phyloP scores from a whole-genome alignment of 257 asterid genomes.

The Plantago major region DNA sequence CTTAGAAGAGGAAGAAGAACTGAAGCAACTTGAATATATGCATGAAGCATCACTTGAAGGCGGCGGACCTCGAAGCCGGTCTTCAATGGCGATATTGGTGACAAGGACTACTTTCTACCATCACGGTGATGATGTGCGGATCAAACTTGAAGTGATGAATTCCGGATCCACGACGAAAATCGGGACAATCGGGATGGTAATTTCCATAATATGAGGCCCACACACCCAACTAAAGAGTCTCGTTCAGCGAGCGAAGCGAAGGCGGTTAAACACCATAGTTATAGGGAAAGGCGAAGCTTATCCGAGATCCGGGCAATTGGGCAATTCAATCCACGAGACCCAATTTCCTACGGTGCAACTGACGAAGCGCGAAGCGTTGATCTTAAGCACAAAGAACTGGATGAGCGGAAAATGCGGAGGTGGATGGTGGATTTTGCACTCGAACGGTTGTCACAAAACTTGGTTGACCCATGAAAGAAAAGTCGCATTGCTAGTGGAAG shows the following conservation, averaged over 20 bases:
- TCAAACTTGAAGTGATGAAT: constrained; percentile 13
- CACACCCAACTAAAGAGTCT: constrained; percentile 15
- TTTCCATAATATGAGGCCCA: constrained; percentile 2
- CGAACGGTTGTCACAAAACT: constrained; percentile 66
- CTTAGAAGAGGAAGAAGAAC: not conserved
- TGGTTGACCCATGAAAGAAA: constrained; percentile 67
- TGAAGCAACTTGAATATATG: too few species aligned
- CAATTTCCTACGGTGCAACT: constrained; percentile 65
- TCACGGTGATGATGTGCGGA: not conserved
- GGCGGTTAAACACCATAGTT: too few species aligned
- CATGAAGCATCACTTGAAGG: too few species aligned
- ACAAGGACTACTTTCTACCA: constrained; percentile 2
- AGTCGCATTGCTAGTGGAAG: constrained; percentile 77
- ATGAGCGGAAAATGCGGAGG: constrained; percentile 58
- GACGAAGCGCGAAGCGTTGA: constrained; percentile 72
- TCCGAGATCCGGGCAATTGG: constrained; percentile 32
- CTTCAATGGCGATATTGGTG: not conserved
- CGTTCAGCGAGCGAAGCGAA: constrained; percentile 19
- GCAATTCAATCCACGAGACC: constrained; percentile 65
- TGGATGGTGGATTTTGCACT: constrained; percentile 92
- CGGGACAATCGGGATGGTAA: constrained; percentile 10
- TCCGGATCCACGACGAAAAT: constrained; percentile 1
- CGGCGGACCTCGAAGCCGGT: not conserved
- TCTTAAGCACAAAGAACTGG: constrained; percentile 71
- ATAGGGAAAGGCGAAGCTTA: constrained; percentile 22